A percentile compares a stretch with the other conserved stretches of the same genome.
phyloP scores from a whole-genome alignment of 2,329 filamentous ascomycete genomes.

The Calcarisporium arbuscula region DNA sequence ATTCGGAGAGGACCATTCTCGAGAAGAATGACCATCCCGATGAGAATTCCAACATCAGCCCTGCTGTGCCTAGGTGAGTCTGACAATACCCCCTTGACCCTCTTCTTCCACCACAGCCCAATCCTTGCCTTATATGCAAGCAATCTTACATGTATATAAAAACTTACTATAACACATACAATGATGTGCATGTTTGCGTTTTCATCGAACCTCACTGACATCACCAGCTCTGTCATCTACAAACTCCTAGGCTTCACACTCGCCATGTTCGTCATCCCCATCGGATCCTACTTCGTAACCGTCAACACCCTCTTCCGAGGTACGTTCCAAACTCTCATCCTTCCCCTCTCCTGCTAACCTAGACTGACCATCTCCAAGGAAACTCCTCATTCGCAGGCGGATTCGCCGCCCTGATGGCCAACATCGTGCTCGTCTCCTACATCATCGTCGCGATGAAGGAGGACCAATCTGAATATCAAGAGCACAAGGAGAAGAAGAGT shows the following conservation, averaged over 20 bases:
- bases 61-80: conserved; percentile 74
- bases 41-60: conserved; percentile 66
- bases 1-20: conserved; percentile 59
- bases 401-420: conserved; percentile 81
- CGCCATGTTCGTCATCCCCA: conserved; percentile 83
- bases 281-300: conserved; percentile 82
- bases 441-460: conserved; percentile 87
- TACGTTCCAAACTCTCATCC: too few relatives aligned
- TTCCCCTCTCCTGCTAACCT: conserved; percentile 2
- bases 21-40: conserved; percentile 48
- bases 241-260: conserved; percentile 88
- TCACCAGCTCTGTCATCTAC: conserved; percentile 67
- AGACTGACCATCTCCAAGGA: conserved; percentile 44
- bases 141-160: neutral
- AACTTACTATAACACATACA: too few relatives aligned
- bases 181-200: too few relatives aligned
- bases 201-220: too few relatives aligned
- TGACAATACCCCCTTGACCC: too few relatives aligned
- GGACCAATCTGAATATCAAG: conserved; percentile 52
- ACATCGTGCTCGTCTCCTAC: conserved; percentile 85
- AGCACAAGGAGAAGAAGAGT: conserved; percentile 34
- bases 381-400: conserved; percentile 85
- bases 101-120: conserved; percentile 8
- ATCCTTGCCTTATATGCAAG: conserved; percentile 2
- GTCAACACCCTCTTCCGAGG: conserved; percentile 73